phyloP scores from a whole-genome alignment of 192 early-diverging fungal species.

The Rhizophagus sp. region DNA sequence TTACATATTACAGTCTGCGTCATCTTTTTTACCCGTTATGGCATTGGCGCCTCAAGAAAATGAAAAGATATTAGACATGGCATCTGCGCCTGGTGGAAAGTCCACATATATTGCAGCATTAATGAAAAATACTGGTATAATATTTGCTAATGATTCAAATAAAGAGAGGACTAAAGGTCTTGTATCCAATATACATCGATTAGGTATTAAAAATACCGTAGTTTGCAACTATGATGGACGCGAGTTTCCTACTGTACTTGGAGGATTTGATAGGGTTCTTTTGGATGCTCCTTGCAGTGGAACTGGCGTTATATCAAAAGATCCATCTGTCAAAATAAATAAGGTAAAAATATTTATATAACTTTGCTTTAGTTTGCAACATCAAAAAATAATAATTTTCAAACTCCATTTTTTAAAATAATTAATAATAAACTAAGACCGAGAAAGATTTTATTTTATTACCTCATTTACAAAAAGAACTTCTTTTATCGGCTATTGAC shows the following conservation, averaged over 20 bases:
- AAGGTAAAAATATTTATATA: slow-evolving; percentile 51
- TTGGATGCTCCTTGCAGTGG: slow-evolving; percentile 98
- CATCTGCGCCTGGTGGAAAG: slow-evolving; percentile 97
- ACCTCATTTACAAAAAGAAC: slow-evolving; percentile 92
- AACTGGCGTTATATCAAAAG: slow-evolving; percentile 99
- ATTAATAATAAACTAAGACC: slow-evolving; percentile 38
- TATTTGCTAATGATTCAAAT: slow-evolving; percentile 97
- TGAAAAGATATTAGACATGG: slow-evolving; percentile 96
- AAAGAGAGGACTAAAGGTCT: slow-evolving; percentile 90
- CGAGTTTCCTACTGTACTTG: slow-evolving; percentile 95
- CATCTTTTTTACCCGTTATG: slow-evolving; percentile 97
- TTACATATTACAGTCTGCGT: slow-evolving; percentile 98
- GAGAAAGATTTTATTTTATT: slow-evolving; percentile 92
- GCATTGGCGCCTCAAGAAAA: slow-evolving; percentile 93
- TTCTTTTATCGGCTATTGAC: slow-evolving; percentile 97
- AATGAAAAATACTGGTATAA: slow-evolving; percentile 95
- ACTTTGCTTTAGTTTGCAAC: no score
- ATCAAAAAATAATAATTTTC: neutral
- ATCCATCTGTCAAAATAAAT: slow-evolving; percentile 93
- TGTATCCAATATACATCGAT: slow-evolving; percentile 88
- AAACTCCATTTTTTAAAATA: neutral
- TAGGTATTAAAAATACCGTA: slow-evolving; percentile 83
- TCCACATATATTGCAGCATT: slow-evolving; percentile 94
- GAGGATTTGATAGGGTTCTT: slow-evolving; percentile 96
- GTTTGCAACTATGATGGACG: slow-evolving; percentile 98